Percentiles rank a stretch among this genome's conserved stretches.
These are phyloP conservation scores for Sugiyamaella castrensis DNA, from an alignment of 1,139 yeast genomes.

Conservation along the genomic window DNA sequence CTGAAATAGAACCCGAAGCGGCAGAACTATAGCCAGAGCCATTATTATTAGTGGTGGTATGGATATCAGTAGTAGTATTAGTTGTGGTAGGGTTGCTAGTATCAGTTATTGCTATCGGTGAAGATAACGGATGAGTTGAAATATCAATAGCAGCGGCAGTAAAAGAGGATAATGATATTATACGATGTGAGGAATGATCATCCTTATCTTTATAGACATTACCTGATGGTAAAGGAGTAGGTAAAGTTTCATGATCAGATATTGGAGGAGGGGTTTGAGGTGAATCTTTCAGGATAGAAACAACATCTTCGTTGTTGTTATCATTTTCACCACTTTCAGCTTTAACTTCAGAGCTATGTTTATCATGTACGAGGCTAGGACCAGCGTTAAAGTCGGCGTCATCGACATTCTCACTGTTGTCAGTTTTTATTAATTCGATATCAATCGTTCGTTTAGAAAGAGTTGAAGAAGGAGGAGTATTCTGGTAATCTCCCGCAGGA, in stretches of 20 bases:
- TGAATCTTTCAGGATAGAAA: not conserved
- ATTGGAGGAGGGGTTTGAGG: constrained; percentile 22
- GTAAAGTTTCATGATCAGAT: constrained; percentile 15
- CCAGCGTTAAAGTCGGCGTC: too few species aligned
- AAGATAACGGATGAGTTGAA: not conserved
- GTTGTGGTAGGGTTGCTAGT: constrained; percentile 1
- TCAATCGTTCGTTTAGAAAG: too few species aligned
- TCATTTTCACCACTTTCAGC: too few species aligned
- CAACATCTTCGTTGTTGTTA: too few species aligned
- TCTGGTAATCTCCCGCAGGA: too few species aligned
- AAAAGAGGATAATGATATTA: not conserved
- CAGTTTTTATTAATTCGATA: too few species aligned
- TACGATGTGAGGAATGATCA: not conserved
- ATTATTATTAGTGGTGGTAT: not conserved
- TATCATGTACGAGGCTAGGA: too few species aligned
- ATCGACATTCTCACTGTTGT: too few species aligned
- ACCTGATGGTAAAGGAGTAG: constrained; percentile 26
- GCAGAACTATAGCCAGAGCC: not conserved
- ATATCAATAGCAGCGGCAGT: not conserved
- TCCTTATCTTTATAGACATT: constrained; percentile 15
- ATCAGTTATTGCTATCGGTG: not conserved
- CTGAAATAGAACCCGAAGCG: not conserved
- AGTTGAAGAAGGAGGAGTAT: too few species aligned
- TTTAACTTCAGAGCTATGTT: too few species aligned
- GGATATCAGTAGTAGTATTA: not conserved